These are phyloP conservation scores for Suhomyces choctaworum DNA, from an alignment of 1,139 yeast genomes.

Conservation along the genomic window DNA sequence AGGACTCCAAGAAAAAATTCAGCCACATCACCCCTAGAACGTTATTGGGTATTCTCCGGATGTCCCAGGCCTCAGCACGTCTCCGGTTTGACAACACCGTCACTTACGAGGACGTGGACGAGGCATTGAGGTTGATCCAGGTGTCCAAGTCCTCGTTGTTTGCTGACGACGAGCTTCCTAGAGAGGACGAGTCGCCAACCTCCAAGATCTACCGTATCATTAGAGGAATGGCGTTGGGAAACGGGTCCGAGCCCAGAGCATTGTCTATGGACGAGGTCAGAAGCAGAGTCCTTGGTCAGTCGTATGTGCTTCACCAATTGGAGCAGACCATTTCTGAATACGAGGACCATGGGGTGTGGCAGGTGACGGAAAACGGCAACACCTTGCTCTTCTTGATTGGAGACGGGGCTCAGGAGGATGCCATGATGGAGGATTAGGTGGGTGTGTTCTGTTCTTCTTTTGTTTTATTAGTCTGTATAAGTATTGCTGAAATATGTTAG, in stretches of 20 bases:
- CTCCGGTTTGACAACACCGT: constrained; percentile 78
- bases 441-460: constrained; percentile 8
- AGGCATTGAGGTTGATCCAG: constrained; percentile 82
- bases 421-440: constrained; percentile 24
- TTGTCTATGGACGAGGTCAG: constrained; percentile 61
- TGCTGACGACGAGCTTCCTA: constrained; percentile 47
- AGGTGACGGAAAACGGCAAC: constrained; percentile 65
- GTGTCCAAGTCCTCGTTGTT: constrained; percentile 83
- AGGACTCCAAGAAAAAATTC: constrained; percentile 75
- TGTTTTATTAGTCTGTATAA: constrained; percentile 9
- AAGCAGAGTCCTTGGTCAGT: constrained; percentile 76
- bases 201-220: constrained; percentile 65
- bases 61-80: constrained; percentile 94
- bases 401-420: constrained; percentile 20
- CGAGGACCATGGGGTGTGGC: constrained; percentile 74
- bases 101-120: constrained; percentile 83
- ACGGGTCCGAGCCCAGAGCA: constrained; percentile 41
- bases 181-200: constrained; percentile 54
- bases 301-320: constrained; percentile 79
- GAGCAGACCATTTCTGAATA: constrained; percentile 76
- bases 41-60: constrained; percentile 82
- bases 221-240: constrained; percentile 53
- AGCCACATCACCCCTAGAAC: constrained; percentile 96
- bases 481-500: too few species aligned
- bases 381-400: constrained; percentile 42